Conservation (phyloP, 176 grass and related monocot genomes). For the Carex littledalei region DNA sequence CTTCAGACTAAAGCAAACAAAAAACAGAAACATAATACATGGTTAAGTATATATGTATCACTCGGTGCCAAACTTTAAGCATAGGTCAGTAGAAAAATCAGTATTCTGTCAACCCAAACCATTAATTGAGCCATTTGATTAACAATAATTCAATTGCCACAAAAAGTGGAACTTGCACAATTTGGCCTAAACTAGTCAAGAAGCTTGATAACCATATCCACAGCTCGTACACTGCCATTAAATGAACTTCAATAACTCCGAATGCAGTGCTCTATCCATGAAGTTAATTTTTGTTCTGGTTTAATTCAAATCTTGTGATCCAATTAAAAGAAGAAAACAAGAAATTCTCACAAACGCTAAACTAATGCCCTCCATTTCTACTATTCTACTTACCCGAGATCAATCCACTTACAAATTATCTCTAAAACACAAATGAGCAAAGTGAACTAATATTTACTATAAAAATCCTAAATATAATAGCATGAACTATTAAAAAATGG, state of each 20-base stretch:
- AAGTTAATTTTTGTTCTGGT: not conserved
- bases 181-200: not conserved
- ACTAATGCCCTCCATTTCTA: not conserved
- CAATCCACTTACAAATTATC: not conserved
- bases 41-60: not conserved
- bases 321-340: not conserved
- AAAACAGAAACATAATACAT: not conserved
- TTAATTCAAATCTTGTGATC: not conserved
- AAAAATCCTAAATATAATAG: not conserved
- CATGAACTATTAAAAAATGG: not conserved
- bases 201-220: not conserved
- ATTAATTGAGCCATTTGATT: not conserved
- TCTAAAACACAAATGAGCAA: not conserved
- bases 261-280: not conserved
- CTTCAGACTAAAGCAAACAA: constrained; percentile 79
- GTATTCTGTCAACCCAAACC: not conserved
- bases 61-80: not conserved
- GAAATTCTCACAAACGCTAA: not conserved
- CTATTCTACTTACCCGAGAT: not conserved
- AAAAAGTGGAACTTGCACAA: not conserved
- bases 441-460: not conserved
- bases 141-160: not conserved
- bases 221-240: not conserved
- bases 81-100: not conserved
- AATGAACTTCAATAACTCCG: not conserved